phyloP scores from a whole-genome alignment of 768 basidiomycete species.

The Calocera viscosa region DNA sequence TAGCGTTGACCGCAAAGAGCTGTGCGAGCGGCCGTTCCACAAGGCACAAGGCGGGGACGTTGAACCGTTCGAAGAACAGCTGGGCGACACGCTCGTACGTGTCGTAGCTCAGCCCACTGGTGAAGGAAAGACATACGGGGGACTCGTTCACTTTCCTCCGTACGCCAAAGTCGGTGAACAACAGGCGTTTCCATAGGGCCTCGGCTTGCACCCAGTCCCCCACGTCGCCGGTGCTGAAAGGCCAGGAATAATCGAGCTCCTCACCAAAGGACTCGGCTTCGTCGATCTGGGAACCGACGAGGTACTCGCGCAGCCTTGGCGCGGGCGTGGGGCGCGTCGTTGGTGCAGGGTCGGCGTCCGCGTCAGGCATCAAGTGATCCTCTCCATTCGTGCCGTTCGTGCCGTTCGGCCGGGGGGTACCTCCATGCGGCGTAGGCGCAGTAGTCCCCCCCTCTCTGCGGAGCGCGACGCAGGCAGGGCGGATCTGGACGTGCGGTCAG shows the following conservation, averaged over 20 bases:
- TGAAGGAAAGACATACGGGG: constrained; percentile 63
- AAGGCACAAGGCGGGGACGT: constrained; percentile 68
- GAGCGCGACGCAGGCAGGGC: constrained; percentile 68
- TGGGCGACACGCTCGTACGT: constrained; percentile 65
- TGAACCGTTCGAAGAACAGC: constrained; percentile 86
- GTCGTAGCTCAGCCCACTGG: constrained; percentile 49
- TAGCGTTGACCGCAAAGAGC: constrained; percentile 59
- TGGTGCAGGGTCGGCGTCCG: constrained; percentile 2
- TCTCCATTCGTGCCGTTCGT: constrained; percentile 32
- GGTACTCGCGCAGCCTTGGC: constrained; percentile 44
- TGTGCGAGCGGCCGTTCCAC: constrained; percentile 76
- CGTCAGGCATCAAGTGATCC: constrained; percentile 30
- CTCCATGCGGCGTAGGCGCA: constrained; percentile 24
- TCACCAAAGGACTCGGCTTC: constrained; percentile 64
- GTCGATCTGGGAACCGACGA: constrained; percentile 69
- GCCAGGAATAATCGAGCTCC: constrained; percentile 67
- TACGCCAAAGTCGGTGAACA: constrained; percentile 61
- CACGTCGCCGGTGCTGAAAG: constrained; percentile 61
- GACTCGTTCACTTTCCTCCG: constrained; percentile 80
- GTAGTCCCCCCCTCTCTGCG: constrained; percentile 26
- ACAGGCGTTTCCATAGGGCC: constrained; percentile 79
- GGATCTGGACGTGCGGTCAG: constrained; percentile 39
- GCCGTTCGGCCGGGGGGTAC: constrained; percentile 28
- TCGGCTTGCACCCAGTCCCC: constrained; percentile 76
- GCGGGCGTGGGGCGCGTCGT: background rate